Evolutionary conservation across 129 eudicot species (phyloP), one percentile per base, ranked within the genome.

Genomic region (Ambrosia artemisiifolia): DNA sequence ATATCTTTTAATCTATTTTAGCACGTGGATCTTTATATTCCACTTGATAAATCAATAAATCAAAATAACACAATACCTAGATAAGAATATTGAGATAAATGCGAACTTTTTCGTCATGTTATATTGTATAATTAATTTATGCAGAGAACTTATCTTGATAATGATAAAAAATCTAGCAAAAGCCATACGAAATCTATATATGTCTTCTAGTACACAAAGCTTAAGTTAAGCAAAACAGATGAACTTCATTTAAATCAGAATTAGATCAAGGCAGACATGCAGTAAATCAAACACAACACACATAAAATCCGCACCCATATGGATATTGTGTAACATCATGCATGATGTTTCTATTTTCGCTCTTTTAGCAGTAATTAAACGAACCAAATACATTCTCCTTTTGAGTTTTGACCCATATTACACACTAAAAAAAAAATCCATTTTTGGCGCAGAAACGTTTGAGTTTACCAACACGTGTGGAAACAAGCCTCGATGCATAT

Each of bases 151-250:
- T 13, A 49, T 40, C 24, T 63, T 53, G 33, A 28, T 50, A 74
- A 63, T 63, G 12, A 50, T 50, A 35, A 24, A 35, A 36, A 19
- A 7, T 49, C 44, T 36, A 10, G 56, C 65, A 19, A 64, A 50
- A 74, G 10, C 65, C 55, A 51, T 12, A 64, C 64, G 63, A 74
- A 74, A 74, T 74, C 79, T 36, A 46, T 5, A 43, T 65, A 63
- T 36, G 36, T 36, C 64, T 63, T 49, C 77, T 46, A 4, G 36
- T 30, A 46, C 16, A 30, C 5, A 46, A 32, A 72, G 32, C 11
- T 42, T 44, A 47, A 36, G 7, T 36, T 36, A 8, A 62, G 64
- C 70, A 9, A 44, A 61, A 44, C 35, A 47, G 14, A 46, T 32
- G n/a, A 73, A 73, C 18, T 28, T 72, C 12, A 72, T 72, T 72